Percentiles rank a stretch among this genome's conserved stretches.
Conservation (phyloP, 768 basidiomycete species). For the Termitomyces sp. region DNA sequence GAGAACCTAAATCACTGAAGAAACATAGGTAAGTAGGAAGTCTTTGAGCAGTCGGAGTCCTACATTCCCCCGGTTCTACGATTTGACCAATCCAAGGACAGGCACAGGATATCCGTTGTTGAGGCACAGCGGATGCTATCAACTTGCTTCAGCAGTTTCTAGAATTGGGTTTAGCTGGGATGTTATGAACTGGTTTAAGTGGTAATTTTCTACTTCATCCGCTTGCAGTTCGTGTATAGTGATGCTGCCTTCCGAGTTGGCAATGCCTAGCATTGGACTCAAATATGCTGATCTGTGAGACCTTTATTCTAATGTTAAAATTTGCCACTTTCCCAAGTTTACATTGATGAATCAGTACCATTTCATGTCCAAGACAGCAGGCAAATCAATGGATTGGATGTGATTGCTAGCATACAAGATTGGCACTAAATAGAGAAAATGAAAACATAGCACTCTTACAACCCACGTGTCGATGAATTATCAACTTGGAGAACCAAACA, state of each 20-base stretch:
- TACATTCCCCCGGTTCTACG: constrained; percentile 50
- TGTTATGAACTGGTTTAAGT: not conserved
- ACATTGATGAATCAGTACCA: constrained; percentile 52
- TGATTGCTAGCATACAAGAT: constrained; percentile 38
- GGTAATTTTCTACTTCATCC: constrained; percentile 25
- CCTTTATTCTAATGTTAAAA: constrained; percentile 33
- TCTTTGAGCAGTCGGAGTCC: constrained; percentile 9
- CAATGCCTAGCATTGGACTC: constrained; percentile 60
- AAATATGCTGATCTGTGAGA: constrained; percentile 46
- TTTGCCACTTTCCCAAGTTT: not conserved
- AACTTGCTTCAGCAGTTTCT: constrained; percentile 38
- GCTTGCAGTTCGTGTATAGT: constrained; percentile 56
- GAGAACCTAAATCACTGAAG: constrained; percentile 45
- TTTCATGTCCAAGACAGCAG: constrained; percentile 92
- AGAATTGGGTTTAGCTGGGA: constrained; percentile 4
- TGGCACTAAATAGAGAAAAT: not conserved
- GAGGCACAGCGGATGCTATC: constrained; percentile 47
- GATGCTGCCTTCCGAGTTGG: constrained; percentile 82
- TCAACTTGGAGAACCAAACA: constrained; percentile 64
- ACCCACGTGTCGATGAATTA: constrained; percentile 17
- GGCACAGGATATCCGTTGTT: constrained; percentile 61
- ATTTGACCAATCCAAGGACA: constrained; percentile 94
- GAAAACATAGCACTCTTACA: constrained; percentile 28
- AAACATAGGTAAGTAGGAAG: not conserved
- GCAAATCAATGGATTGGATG: constrained; percentile 65